phyloP scores from a whole-genome alignment of 2,329 filamentous ascomycete genomes.

The Cercospora sp. region DNA sequence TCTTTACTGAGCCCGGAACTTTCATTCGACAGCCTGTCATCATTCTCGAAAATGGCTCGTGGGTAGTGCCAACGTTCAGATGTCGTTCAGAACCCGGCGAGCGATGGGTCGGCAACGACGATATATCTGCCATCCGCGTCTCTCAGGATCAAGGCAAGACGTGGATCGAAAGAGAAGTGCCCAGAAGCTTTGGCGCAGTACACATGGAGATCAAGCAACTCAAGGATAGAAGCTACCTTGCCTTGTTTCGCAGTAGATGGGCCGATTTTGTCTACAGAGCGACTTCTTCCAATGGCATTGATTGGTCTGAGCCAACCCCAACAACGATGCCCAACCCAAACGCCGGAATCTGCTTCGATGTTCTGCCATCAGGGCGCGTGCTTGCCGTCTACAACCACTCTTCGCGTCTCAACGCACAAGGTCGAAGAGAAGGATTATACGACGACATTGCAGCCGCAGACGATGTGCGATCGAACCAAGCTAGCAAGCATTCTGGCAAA shows the following conservation, averaged over 20 bases:
- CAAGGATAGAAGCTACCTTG: slow-evolving; percentile 12
- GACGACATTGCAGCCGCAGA: slow-evolving; percentile 22
- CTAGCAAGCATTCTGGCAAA: slow-evolving; percentile 21
- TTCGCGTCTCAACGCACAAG: slow-evolving; percentile 7
- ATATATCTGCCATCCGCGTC: slow-evolving; percentile 22
- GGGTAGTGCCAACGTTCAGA: slow-evolving; percentile 25
- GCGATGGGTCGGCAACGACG: slow-evolving; percentile 25
- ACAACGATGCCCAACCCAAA: slow-evolving; percentile 21
- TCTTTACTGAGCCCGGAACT: slow-evolving; percentile 22
- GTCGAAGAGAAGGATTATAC: slow-evolving; percentile 21
- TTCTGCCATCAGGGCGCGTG: slow-evolving; percentile 17
- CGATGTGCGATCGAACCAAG: slow-evolving; percentile 20
- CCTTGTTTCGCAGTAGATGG: slow-evolving; percentile 14
- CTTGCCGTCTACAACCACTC: slow-evolving; percentile 16
- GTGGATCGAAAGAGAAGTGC: slow-evolving; percentile 19
- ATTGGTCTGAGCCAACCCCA: slow-evolving; percentile 21
- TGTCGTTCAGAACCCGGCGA: slow-evolving; percentile 20
- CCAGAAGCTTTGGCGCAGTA: slow-evolving; percentile 24
- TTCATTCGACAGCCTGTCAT: slow-evolving; percentile 25
- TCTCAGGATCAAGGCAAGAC: slow-evolving; percentile 22
- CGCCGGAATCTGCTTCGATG: slow-evolving; percentile 23
- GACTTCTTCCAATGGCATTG: slow-evolving; percentile 16
- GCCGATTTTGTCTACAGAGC: slow-evolving; percentile 17
- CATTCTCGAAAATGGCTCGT: slow-evolving; percentile 17
- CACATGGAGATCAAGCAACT: slow-evolving; percentile 24